Base-by-base conservation (phyloP, 305 asterid species). In the Petunia hybrid region DNA sequence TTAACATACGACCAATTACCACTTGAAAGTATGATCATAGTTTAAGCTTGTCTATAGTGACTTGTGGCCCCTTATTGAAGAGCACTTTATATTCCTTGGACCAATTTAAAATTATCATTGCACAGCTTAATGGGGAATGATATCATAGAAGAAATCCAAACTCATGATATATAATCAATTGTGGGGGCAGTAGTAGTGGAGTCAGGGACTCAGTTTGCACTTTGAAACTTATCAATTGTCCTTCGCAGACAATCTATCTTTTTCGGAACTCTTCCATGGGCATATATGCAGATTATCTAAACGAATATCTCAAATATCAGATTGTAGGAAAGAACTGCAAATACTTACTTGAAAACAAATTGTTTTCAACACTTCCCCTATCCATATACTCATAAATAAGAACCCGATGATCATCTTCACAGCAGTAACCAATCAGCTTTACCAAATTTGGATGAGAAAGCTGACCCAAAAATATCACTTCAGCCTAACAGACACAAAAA, bases 401-500 rank as follows among this genome's bases (percentile, higher is more conserved):
- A 76, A 94, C 95, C 53, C 97, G 90, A 63, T 94, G 97, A 57
- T 91, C 91, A 63, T 90, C 91, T 78, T 94, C 97, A 2, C 98
- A 94, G 89, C 98, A 94, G 80, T 92, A 94, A 67, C 98, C 98
- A 51, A 94, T 85, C 86, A 94, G 81, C 86, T 94, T 93, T 86
- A 94, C 98, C 68, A 94, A 83, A 86, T 93, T 94, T 78, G 97
- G 97, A 85, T 93, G 98, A 73, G 98, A 91, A 78, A 94, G 98
- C 84, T 94, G 97, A 81, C 98, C 98, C 85, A 95, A 74, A 71
- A 95, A 95, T 75, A 95, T 86, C 4, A 95, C 98, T 88, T 95
- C 98, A 7, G 98, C 98, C 98, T 94, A 53, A 59, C 9, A 77
- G 81, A 83, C 31, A 22, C 31, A 22, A 22, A 22, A 22, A 22